These are phyloP conservation scores for Phytophthora capsici DNA, from an alignment of 352 stramenopile genomes.

Conservation along the genomic window DNA sequence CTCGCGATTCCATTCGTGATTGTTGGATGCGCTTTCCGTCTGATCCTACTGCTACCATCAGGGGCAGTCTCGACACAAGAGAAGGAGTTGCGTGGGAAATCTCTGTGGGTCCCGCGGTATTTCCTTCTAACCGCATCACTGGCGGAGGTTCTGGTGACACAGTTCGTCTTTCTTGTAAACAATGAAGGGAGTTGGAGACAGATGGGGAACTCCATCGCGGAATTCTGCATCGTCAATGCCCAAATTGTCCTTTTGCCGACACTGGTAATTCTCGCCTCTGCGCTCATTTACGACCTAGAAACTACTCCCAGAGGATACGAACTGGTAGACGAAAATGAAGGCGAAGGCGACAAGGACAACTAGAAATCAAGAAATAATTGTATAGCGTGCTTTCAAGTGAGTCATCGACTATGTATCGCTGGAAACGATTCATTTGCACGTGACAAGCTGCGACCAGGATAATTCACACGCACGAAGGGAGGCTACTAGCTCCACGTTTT, in stretches of 20 bases:
- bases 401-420: no score
- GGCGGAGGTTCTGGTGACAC: constrained; percentile 70
- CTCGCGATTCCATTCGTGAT: constrained; percentile 78
- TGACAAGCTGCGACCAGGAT: constrained; percentile 55
- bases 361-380: constrained; percentile 10
- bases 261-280: constrained; percentile 49
- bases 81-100: constrained; percentile 14
- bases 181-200: constrained; percentile 89
- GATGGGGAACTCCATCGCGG: constrained; percentile 87
- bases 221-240: constrained; percentile 82
- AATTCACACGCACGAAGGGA: constrained; percentile 59
- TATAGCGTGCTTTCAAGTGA: no score
- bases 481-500: constrained; percentile 49
- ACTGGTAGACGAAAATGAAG: constrained; percentile 13
- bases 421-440: constrained; percentile 38
- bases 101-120: constrained; percentile 39
- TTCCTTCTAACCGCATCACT: constrained; percentile 68
- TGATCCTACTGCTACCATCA: constrained; percentile 47
- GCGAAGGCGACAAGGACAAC: constrained; percentile 23
- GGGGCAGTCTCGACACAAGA: constrained; percentile 6
- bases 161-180: constrained; percentile 80
- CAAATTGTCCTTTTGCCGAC: constrained; percentile 77
- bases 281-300: constrained; percentile 39
- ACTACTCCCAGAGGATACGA: constrained; percentile 14
- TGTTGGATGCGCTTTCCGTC: constrained; percentile 67